Evolutionary conservation across 2,329 filamentous ascomycete genomes (phyloP), one percentile per base, ranked within the genome.

Genomic region (Fusarium tricinctum): DNA sequence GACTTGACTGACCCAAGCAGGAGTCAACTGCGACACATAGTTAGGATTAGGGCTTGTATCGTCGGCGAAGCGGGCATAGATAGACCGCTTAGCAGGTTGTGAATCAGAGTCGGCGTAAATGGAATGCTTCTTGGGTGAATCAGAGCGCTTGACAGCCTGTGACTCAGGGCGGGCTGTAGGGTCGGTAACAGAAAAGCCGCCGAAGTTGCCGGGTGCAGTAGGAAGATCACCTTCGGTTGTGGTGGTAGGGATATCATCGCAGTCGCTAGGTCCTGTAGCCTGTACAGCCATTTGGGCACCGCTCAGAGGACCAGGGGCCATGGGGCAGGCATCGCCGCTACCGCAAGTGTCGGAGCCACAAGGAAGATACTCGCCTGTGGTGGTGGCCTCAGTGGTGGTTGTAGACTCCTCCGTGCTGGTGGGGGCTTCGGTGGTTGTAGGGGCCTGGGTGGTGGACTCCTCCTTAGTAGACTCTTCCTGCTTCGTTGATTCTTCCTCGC

Each of bases 321-420:
- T 38, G 8, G 17, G 17, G 35, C 35, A 38, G 35, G 17, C 35
- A 33, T 33, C 30, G 7, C 30, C 30, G 6, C 30, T 7, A 19
- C 17, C 35, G 17, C 35, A 38, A 8, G 8, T 38, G 8, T n/a
- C 35, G 2, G 69, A 46, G 9, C 48, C 54, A 38, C 69, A 72
- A 8, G 57, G 58, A 17, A 59, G 12, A 5, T 33, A 53, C 0
- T 53, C 47, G 4, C 49, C 55, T 12, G 61, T 38, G 1, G 68
- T 66, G 1, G 67, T 68, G 2, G 52, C 66, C n/a, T 69, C 62
- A 5, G 66, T 70, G 1, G 63, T 70, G 20, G 66, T 47, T 1
- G 64, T 66, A 13, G 62, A 19, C 33, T 49, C 58, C 23, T 55
- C 49, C 0, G 55, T 55, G 1, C 46, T 60, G 1, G 46, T 42